These are phyloP conservation scores for Eragrostis nindensis DNA, from an alignment of 176 grass and related monocot genomes.

Conservation along the genomic window DNA sequence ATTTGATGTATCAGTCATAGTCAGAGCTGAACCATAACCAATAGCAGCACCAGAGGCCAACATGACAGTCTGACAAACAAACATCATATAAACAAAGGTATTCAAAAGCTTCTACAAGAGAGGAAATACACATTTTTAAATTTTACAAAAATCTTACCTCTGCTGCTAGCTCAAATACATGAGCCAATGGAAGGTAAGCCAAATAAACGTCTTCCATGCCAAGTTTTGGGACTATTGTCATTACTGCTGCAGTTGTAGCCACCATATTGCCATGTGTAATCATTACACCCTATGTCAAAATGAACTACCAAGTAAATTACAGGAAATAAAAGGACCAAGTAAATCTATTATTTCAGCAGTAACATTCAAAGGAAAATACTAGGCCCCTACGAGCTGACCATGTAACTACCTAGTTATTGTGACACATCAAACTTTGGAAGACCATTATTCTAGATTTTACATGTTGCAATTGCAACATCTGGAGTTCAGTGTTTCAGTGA, in stretches of 20 bases:
- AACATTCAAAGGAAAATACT: slow-evolving; percentile 21
- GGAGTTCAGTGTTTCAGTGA: neutral
- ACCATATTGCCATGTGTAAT: slow-evolving; percentile 91
- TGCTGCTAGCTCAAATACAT: slow-evolving; percentile 86
- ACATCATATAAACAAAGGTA: neutral
- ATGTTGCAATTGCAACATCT: neutral
- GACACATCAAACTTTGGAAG: neutral
- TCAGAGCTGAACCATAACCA: slow-evolving; percentile 78
- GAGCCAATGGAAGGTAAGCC: slow-evolving; percentile 85
- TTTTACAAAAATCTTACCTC: slow-evolving; percentile 54
- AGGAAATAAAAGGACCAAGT: neutral
- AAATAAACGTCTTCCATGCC: slow-evolving; percentile 71
- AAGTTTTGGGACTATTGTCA: slow-evolving; percentile 72
- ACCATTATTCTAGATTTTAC: neutral
- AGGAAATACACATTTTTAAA: neutral
- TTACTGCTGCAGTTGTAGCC: slow-evolving; percentile 69
- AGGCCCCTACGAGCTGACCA: neutral
- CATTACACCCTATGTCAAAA: slow-evolving; percentile 76
- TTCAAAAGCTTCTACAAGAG: slow-evolving; percentile 8
- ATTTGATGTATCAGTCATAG: slow-evolving; percentile 90
- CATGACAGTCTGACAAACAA: slow-evolving; percentile 77
- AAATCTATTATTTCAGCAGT: slow-evolving; percentile 8
- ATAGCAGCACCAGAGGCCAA: slow-evolving; percentile 74
- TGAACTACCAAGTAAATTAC: slow-evolving; percentile 26
- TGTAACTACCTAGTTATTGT: neutral